Base-by-base conservation (phyloP, 768 basidiomycete species). In the Mycena olivaceomarginata region DNA sequence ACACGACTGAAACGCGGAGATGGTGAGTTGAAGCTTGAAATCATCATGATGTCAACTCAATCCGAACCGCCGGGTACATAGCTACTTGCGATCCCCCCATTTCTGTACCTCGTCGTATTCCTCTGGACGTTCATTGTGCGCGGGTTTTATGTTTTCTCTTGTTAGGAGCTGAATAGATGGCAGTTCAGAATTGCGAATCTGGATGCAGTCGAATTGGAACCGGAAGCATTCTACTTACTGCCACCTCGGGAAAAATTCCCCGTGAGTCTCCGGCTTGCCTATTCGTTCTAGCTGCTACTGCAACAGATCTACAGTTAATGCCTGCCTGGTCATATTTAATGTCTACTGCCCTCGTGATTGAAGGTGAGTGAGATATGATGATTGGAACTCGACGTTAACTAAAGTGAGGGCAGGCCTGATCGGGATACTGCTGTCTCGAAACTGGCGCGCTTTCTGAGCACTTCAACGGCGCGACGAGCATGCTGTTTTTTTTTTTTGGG, bases 181-280 rank as follows among this genome's bases (percentile, higher is more conserved):
- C 43, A 72, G 75, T 13, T 72, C 0, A 70, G 75, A 62, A 46
- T 72, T 39, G 39, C 2, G 15, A 56, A 60, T 22, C 65, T 65
- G 10, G 22, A 51, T 22, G 57, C 67, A 45, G 75, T 76, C 7
- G 65, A 68, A 46, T 22, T 67, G 18, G 75, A 76, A 22, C 70
- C 65, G 10, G 59, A 46, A 20, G 75, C 70, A 31, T 76, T 76
- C 65, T 76, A 76, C 57, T 72, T 76, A 76, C 57, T 72, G 70
- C 15, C 70, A 67, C 41, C 20, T 76, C 12, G 5, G 59, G 4
- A 41, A 31, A 8, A 8, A 25, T 2, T 5, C 43, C 8, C 70
- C 75, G 74, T 75, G n/a, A 3, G 74, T 48, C 37, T 3, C 31
- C 31, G 31, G 31, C 1, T 31, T 31, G 31, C 31, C 31, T 31